Evolutionary conservation across 352 stramenopile genomes (phyloP), one percentile per base, ranked within the genome.

Genomic region (Globisporangium sylvaticum): DNA sequence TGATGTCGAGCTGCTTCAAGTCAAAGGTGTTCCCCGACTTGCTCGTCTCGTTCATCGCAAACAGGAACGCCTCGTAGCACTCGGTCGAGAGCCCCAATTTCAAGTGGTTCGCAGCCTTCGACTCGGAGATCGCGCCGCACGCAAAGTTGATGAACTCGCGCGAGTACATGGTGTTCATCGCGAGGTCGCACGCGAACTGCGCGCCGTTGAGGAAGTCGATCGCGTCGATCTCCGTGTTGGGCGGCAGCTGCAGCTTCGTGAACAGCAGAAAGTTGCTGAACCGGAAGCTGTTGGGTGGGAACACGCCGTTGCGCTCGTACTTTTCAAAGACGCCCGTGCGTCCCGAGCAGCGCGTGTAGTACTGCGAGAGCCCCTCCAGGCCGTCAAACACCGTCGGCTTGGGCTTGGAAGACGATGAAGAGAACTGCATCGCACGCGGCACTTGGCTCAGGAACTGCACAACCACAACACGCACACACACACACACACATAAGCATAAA

Each of bases 151-250:
- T 66, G 44, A 88, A 83, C 66, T 85, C 78, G 24, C 46, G 73
- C 68, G 72, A 84, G 71, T 88, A 85, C 76, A 88, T 83, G 24
- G 76, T 80, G 54, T 84, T 68, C 66, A 84, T 72, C 2, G 70
- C 76, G 25, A 82, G 44, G 55, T 88, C 79, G 50, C 72, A 82
- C 27, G 77, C 77, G 59, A 85, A 84, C 6, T 76, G 68, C 20
- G 79, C 79, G 31, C 79, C 79, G 9, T 85, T 70, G 4, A 87
- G 69, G 44, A 87, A 87, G 4, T 87, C 79, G 5, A 80, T 64
- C 10, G 74, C 71, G 52, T 87, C 77, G 53, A 87, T 73, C 57
- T 88, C 75, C 24, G 75, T 82, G 27, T 78, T 67, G 10, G 77
- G 78, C 27, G 79, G 79, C 50, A 81, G 57, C 55, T 88, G 75